phyloP scores from a whole-genome alignment of 106 monocot genomes.

The Alisma plantagoaquatica region DNA sequence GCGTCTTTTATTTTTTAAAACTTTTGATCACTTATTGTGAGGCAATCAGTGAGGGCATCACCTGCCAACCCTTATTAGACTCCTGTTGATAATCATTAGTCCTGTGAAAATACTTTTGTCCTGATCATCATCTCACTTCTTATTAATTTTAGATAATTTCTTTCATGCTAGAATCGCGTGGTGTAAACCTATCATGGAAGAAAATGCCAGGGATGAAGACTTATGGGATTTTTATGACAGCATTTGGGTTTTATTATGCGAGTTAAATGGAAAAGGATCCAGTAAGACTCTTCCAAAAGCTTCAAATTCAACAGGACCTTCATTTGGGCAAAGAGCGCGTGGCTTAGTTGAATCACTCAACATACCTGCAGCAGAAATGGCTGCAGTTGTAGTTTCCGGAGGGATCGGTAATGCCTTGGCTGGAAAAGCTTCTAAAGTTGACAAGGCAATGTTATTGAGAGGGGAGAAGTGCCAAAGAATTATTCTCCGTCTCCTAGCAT shows the following conservation, averaged over 20 bases:
- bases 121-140: too few species aligned
- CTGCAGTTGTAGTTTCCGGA: slow-evolving; percentile 88
- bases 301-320: slow-evolving; percentile 40
- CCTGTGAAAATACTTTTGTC: too few species aligned
- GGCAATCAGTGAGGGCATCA: too few species aligned
- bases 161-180: too few species aligned
- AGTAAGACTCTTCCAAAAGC: slow-evolving; percentile 34
- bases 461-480: slow-evolving; percentile 81
- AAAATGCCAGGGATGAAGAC: slow-evolving; percentile 14
- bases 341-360: slow-evolving; percentile 95
- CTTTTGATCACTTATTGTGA: too few species aligned
- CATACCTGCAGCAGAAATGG: slow-evolving; percentile 99
- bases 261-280: slow-evolving; percentile 65
- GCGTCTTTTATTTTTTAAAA: too few species aligned
- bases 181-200: slow-evolving; percentile 14
- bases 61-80: too few species aligned
- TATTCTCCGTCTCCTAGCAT: slow-evolving; percentile 64
- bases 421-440: slow-evolving; percentile 72
- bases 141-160: too few species aligned
- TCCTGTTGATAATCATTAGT: too few species aligned
- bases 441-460: slow-evolving; percentile 94
- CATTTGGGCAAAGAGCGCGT: slow-evolving; percentile 86
- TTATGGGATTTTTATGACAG: slow-evolving; percentile 82
- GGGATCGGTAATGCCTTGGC: slow-evolving; percentile 73
- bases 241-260: slow-evolving; percentile 61